Percentiles rank a stretch among this genome's conserved stretches.
Conservation (phyloP, 2,329 filamentous ascomycete species). For the Diaporthe longicolla region DNA sequence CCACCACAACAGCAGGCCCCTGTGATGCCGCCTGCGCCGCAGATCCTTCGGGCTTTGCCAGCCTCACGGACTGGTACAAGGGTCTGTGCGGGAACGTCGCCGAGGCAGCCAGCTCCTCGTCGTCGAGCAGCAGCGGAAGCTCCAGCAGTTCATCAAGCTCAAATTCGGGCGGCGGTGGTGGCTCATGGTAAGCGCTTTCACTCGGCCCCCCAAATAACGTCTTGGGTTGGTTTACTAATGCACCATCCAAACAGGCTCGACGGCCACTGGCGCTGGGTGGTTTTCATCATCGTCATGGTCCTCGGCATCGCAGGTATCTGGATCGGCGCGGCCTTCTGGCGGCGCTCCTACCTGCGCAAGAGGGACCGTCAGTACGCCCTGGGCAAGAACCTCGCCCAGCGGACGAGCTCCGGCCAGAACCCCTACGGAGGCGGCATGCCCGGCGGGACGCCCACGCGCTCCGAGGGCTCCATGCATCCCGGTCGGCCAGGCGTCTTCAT, state of each 20-base stretch:
- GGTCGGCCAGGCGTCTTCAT: constrained; percentile 56
- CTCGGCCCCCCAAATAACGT: not conserved
- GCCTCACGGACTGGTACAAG: constrained; percentile 79
- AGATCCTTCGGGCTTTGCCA: constrained; percentile 63
- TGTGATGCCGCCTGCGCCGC: constrained; percentile 73
- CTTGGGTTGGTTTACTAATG: constrained; percentile 25
- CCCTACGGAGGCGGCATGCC: constrained; percentile 51
- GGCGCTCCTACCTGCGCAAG: constrained; percentile 80
- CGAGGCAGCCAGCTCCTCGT: constrained; percentile 46
- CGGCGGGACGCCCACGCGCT: constrained; percentile 48
- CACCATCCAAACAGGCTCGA: constrained; percentile 67
- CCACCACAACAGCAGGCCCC: constrained; percentile 68
- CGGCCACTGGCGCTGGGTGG: constrained; percentile 83
- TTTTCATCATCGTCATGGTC: constrained; percentile 83
- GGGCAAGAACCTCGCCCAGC: constrained; percentile 56
- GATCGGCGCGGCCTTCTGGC: constrained; percentile 77
- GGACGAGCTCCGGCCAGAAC: constrained; percentile 46
- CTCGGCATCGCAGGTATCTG: constrained; percentile 78
- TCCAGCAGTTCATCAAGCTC: constrained; percentile 46
- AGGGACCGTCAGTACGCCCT: constrained; percentile 71
- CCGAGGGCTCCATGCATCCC: constrained; percentile 52
- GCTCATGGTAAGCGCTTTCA: constrained; percentile 61
- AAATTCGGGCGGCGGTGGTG: constrained; percentile 46
- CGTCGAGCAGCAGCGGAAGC: constrained; percentile 49
- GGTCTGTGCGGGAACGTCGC: constrained; percentile 71